These are phyloP conservation scores for Rhodotorula graminis DNA, from an alignment of 768 basidiomycete genomes.

Conservation along the genomic window DNA sequence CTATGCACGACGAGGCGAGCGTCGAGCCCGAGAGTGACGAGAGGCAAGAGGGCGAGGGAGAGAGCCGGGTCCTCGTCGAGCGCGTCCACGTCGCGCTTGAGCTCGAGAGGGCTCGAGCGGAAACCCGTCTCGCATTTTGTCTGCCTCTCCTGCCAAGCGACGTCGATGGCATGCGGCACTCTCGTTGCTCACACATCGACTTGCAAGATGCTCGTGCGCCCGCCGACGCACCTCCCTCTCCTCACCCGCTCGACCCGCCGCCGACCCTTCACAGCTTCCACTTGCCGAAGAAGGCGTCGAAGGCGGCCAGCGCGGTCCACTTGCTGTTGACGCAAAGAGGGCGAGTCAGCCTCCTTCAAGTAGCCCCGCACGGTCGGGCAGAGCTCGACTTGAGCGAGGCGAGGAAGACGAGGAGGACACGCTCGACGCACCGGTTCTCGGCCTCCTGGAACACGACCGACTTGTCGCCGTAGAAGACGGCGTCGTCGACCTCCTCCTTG, in stretches of 20 bases:
- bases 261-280: constrained; percentile 28
- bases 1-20: no score
- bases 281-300: constrained; percentile 53
- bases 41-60: not conserved
- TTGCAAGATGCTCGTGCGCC: not conserved
- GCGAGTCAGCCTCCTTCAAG: not conserved
- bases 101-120: not conserved
- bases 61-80: no score
- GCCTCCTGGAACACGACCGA: constrained; percentile 89
- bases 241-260: not conserved
- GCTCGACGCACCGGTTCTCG: constrained; percentile 64
- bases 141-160: no score
- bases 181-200: not conserved
- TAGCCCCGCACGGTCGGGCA: no score
- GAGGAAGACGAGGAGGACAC: not conserved
- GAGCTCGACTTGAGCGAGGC: no score
- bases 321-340: constrained; percentile 49
- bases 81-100: not conserved
- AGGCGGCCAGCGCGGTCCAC: constrained; percentile 90
- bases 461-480: constrained; percentile 90
- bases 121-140: not conserved
- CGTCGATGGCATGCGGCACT: no score
- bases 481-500: constrained; percentile 87
- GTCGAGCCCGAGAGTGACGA: not conserved
- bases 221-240: no score